Base-by-base conservation (phyloP, 1,284 basidiomycete species). In the Peniophora sp. region DNA sequence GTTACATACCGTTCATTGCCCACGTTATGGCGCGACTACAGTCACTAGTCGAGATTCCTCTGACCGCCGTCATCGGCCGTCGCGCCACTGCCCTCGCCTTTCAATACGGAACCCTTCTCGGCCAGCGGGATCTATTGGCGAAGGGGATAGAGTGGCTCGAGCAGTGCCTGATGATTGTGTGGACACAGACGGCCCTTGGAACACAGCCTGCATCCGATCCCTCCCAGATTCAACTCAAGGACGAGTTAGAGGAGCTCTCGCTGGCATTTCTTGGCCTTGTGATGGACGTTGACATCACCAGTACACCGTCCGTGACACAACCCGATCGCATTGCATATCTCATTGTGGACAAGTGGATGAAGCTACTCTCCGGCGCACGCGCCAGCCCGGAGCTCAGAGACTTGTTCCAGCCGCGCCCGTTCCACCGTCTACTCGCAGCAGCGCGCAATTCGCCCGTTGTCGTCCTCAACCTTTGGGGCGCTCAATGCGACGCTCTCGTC, bases 401-500 rank as follows among this genome's bases (percentile, higher is more conserved):
- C 17, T 47, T 51, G n/a, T 17, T 51, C 8, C 8, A 36, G 14
- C 47, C 19, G 35, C 32, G 44, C 19, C 27, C 25, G 23, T 51
- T 27, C 20, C 3, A 22, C 14, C 16, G n/a, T 19, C 19, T 51
- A 16, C 16, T 45, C 12, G 16, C n/a, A 25, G 50, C 36, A 17
- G 44, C 50, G 41, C 39, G 35, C 12, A 41, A 23, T 16, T 32
- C 22, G 8, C 50, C 50, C 9, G 50, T 51, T 19, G 50, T 51
- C 12, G 3, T 51, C 11, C 45, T 51, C 25, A 47, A 35, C 22
- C 8, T 45, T 5, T 32, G 44, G 16, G 50, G 16, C 16, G 8
- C 17, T 5, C 25, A 22, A 45, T 24, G 25, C 39, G 45, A 47
- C 20, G 50, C 50, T 8, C 27, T 51, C 20, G 23, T 51, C 24